Conservation (phyloP, 1,139 yeast species). For the Taphrina deformans region DNA sequence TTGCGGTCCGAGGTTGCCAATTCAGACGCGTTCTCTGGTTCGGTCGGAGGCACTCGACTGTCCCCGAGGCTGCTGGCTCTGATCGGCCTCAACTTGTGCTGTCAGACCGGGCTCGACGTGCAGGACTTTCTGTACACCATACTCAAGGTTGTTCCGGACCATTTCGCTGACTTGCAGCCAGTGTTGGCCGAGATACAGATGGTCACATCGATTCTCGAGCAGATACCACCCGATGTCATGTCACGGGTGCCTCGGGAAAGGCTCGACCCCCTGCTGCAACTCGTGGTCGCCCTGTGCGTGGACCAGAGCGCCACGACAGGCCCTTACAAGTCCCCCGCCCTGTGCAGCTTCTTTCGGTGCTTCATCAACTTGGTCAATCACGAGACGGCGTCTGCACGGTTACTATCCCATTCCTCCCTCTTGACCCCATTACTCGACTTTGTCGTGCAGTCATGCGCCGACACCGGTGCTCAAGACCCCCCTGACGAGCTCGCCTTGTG, state of each 20-base stretch:
- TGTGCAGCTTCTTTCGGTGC: neutral
- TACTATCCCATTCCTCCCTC: neutral
- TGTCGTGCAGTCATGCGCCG: neutral
- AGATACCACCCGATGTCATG: neutral
- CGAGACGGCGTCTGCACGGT: neutral
- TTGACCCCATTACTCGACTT: neutral
- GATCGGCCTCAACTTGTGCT: neutral
- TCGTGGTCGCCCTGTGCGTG: neutral
- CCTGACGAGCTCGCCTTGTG: slow-evolving; percentile 6
- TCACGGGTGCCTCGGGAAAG: neutral
- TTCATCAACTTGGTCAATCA: slow-evolving; percentile 9
- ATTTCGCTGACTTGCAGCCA: neutral
- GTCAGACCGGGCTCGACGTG: neutral
- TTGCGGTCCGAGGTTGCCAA: slow-evolving; percentile 6
- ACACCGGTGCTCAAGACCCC: neutral
- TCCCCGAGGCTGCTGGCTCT: slow-evolving; percentile 17
- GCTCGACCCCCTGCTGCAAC: neutral
- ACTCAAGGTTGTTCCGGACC: neutral
- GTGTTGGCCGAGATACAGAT: neutral
- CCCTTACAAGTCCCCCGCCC: neutral
- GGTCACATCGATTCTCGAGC: neutral
- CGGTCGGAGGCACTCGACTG: neutral
- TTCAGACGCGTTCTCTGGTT: slow-evolving; percentile 11
- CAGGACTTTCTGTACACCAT: neutral
- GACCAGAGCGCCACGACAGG: neutral